Evolutionary conservation across 139 green algal genomes (phyloP), one percentile per base, ranked within the genome.

Genomic region (Nannochloris sp.): DNA sequence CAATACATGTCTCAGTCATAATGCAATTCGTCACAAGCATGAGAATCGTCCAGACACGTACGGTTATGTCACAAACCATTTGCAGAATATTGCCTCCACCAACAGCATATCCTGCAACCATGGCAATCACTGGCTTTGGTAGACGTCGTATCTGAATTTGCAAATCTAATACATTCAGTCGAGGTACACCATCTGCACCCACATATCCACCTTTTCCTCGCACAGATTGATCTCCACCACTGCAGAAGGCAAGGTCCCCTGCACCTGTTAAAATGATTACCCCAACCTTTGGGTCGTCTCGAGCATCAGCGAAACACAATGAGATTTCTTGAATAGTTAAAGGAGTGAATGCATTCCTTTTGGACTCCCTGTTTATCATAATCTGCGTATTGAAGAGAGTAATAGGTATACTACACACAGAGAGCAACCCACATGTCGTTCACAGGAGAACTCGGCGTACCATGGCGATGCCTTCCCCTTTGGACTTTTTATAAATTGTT

Each of bases 51-150:
- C 37, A 56, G 26, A 5, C 20, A 44, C 62, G 56, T 50, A 91
- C 84, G 65, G 93, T 98, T 55, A 98, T 69, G 74, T 98, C 93
- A 67, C 91, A 97, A 25, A 98, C 73, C 91, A 98, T 96, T 73
- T 98, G 93, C 64, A 98, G 77, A 65, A 98, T 92, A 78, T 98
- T 87, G 37, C 93, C 93, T 0, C 93, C 93, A 8, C 93, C 93
- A 12, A 98, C 92, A 2, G 92, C 93, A 74, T 96, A 97, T 17
- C 93, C 93, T 5, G 91, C 91, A 62, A 98, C 92, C 85, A 88
- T 86, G 20, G 89, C 89, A n/a, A 96, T 65, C 14, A 98, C 90
- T 1, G 90, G 90, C 75, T 97, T 97, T 57, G 91, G 92, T 62
- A 92, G 65, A 12, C 91, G 79, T 44, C 92, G 78, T 49, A 98